Evolutionary conservation across 305 asterid species (phyloP), one percentile per base, ranked within the genome.

Genomic region (Fraxinus angustifolia): DNA sequence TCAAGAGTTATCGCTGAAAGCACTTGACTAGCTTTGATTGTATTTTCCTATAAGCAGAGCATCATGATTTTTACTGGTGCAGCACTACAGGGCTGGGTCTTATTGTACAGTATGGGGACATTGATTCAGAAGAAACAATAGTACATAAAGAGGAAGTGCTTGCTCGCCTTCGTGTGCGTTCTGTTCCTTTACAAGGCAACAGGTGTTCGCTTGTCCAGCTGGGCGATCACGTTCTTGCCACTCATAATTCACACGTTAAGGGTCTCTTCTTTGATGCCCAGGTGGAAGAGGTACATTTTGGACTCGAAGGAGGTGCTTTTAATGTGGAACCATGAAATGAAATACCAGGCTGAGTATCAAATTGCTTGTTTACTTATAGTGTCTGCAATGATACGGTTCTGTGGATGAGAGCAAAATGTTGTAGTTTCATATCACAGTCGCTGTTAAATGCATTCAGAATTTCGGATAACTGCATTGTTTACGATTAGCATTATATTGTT

Each of bases 171-270:
- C 92, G 92, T 38, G 83, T 89, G 71, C 90, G 93, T 68, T 90
- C 96, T 12, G 76, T 79, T 85, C 92, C 92, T 77, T 85, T 91
- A 78, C 87, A 89, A 79, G 89, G 88, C 77, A 89, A 84, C 79
- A 88, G 87, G 68, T 91, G 93, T 85, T 75, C 85, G 19, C 86
- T 81, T 62, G 77, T 91, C 65, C 81, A 78, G 74, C 84, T 81
- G 83, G 93, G 91, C 0, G 86, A 89, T 7, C 88, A 30, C 30
- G 90, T 91, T 84, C 93, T 91, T 82, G 96, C 93, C 78, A 83
- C 88, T 81, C 75, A 56, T 62, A 85, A 82, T 76, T 68, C 85
- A 45, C 83, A 48, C 19, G 81, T n/a, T 75, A 77, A 83, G 83
- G 81, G 80, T 73, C 82, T 83, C 68, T 90, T 87, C 82, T 88